Percentiles rank a stretch among this genome's conserved stretches.
phyloP scores from a whole-genome alignment of 2,329 filamentous ascomycete genomes.

The Penicillium sp. region DNA sequence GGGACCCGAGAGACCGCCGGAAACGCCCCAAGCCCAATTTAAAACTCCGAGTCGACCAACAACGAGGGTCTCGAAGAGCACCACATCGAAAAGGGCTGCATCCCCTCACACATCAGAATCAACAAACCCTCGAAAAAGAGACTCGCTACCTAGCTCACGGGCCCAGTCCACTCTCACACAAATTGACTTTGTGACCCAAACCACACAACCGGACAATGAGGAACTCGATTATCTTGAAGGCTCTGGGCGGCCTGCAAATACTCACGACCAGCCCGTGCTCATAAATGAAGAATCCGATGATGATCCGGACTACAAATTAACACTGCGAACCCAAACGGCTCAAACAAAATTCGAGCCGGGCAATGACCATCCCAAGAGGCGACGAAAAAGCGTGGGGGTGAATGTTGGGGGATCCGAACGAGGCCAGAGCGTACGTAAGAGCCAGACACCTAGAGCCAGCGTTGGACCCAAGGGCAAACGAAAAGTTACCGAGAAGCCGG shows the following conservation, averaged over 20 bases:
- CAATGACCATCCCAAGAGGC: conserved; percentile 17
- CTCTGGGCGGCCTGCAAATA: neutral
- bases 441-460: conserved; percentile 22
- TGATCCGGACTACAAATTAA: conserved; percentile 23
- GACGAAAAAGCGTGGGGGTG: conserved; percentile 12
- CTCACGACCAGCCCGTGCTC: conserved; percentile 22
- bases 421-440: conserved; percentile 14
- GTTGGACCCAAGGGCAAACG: conserved; percentile 19
- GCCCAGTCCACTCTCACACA: conserved; percentile 45
- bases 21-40: conserved; percentile 18
- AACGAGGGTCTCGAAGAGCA: conserved; percentile 16
- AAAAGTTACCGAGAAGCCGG: conserved; percentile 24
- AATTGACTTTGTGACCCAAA: conserved; percentile 39
- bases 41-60: conserved; percentile 23
- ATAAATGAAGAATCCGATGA: conserved; percentile 27
- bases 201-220: conserved; percentile 23
- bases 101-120: conserved; percentile 16
- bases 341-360: conserved; percentile 11
- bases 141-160: conserved; percentile 16
- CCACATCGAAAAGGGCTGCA: conserved; percentile 14
- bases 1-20: conserved; percentile 12
- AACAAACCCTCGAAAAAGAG: conserved; percentile 14
- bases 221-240: conserved; percentile 35
- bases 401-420: conserved; percentile 4
- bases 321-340: conserved; percentile 11